Percentiles rank a stretch among this genome's conserved stretches.
These are phyloP conservation scores for Lentinula lateritia DNA, from an alignment of 768 basidiomycete species.

Conservation along the genomic window DNA sequence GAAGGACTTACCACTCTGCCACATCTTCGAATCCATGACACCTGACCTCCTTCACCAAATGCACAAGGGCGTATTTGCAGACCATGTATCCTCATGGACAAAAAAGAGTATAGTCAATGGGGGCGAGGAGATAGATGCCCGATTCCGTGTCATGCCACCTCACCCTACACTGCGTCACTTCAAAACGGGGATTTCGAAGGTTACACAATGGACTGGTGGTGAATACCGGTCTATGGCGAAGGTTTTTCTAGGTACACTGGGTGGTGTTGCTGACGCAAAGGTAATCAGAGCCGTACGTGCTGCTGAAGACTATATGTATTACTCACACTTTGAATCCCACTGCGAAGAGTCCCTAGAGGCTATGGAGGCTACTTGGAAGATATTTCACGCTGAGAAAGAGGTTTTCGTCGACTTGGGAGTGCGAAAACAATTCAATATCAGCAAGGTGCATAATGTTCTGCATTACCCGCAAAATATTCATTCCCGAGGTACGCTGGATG, in stretches of 20 bases:
- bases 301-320: conserved; percentile 21
- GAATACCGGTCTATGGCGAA: conserved; percentile 22
- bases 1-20: conserved; percentile 25
- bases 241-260: conserved; percentile 18
- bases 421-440: conserved; percentile 20
- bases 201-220: conserved; percentile 28
- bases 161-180: conserved; percentile 23
- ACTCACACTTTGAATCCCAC: conserved; percentile 15
- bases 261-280: conserved; percentile 9
- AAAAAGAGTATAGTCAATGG: conserved; percentile 10
- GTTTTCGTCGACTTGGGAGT: conserved; percentile 13
- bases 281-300: conserved; percentile 13
- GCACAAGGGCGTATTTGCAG: conserved; percentile 34
- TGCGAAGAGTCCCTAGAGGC: conserved; percentile 11
- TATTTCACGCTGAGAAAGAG: conserved; percentile 18
- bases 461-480: conserved; percentile 15
- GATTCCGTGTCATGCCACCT: conserved; percentile 20
- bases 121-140: conserved; percentile 21
- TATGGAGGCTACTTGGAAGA: conserved; percentile 10
- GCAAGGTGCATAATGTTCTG: conserved; percentile 18
- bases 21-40: conserved; percentile 27
- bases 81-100: conserved; percentile 28
- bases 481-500: conserved; percentile 11
- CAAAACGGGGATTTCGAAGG: conserved; percentile 23
- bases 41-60: conserved; percentile 36